phyloP scores from a whole-genome alignment of 257 asterid species.

The Solanum commersonii region DNA sequence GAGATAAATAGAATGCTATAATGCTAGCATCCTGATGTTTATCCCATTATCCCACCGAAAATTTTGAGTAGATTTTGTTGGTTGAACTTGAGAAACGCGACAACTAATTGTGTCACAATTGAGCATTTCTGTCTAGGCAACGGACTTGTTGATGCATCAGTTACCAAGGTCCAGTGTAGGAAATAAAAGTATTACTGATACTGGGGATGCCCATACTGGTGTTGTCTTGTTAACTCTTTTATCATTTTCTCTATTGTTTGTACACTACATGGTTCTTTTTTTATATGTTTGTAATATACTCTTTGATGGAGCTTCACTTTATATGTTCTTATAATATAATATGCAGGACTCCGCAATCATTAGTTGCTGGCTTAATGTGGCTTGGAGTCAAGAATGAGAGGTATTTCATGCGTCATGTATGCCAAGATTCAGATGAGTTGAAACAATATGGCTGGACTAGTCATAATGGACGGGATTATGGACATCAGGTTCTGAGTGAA shows the following conservation, averaged over 20 bases:
- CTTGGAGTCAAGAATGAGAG: slow-evolving; percentile 79
- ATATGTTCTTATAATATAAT: slow-evolving; percentile 17
- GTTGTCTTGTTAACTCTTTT: not conserved
- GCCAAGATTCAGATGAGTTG: slow-evolving; percentile 87
- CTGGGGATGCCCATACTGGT: not conserved
- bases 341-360: slow-evolving; percentile 80
- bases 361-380: slow-evolving; percentile 98
- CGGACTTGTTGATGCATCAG: not conserved
- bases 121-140: not conserved
- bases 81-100: not conserved
- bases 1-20: not conserved
- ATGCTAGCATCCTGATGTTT: not conserved
- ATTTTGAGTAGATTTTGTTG: not conserved
- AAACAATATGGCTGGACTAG: slow-evolving; percentile 85
- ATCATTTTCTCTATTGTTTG: not conserved
- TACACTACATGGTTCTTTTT: not conserved
- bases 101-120: not conserved
- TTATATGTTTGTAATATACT: not conserved
- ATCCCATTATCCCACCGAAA: not conserved
- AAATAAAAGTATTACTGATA: not conserved
- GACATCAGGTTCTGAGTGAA: slow-evolving; percentile 73
- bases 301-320: not conserved
- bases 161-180: not conserved
- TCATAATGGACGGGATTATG: slow-evolving; percentile 93
- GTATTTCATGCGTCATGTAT: slow-evolving; percentile 77